phyloP scores from a whole-genome alignment of 2,329 filamentous ascomycete species.

The Fusarium zealandicum region DNA sequence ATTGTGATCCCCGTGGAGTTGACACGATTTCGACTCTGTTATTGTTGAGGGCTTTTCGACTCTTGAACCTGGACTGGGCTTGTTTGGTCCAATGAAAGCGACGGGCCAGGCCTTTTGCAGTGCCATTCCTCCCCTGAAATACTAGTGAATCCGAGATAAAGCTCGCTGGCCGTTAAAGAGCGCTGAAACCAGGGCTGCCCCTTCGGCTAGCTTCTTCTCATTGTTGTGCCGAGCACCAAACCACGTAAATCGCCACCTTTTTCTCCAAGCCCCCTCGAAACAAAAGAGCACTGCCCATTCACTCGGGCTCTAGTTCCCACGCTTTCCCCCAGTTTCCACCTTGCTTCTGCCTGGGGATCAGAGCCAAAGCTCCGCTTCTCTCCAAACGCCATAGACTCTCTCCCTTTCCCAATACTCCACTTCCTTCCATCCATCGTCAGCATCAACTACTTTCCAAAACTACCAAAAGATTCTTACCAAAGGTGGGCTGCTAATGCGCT shows the following conservation, averaged over 20 bases:
- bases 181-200: neutral
- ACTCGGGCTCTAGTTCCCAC: conserved; percentile 1
- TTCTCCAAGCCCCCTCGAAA: neutral
- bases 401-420: neutral
- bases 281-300: neutral
- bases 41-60: too few relatives aligned
- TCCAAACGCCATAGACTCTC: neutral
- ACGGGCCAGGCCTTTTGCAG: neutral
- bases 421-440: neutral
- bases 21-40: too few relatives aligned
- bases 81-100: too few relatives aligned
- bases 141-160: neutral
- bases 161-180: neutral
- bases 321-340: conserved; percentile 2
- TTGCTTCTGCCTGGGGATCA: neutral
- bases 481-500: neutral
- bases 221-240: neutral
- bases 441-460: neutral
- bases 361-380: neutral
- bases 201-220: neutral
- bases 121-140: conserved; percentile 1
- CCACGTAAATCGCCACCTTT: too few relatives aligned
- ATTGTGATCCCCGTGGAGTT: too few relatives aligned
- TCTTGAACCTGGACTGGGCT: too few relatives aligned
- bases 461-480: neutral